Conservation (phyloP, 176 grass and related monocot species). For the Carex cristatella region DNA sequence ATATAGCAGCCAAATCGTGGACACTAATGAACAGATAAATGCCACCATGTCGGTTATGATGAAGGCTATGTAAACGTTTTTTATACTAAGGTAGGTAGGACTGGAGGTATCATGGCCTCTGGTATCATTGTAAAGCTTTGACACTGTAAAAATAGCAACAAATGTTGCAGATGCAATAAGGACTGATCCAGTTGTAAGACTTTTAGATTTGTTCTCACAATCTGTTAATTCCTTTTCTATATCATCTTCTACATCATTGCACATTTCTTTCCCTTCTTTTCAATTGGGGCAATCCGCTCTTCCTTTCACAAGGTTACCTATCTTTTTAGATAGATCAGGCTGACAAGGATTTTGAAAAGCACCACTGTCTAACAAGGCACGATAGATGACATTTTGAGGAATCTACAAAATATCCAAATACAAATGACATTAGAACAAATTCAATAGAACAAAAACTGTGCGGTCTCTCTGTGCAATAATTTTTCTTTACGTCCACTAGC, state of each 20-base stretch:
- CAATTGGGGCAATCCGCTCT: too few relatives aligned
- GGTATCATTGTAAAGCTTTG: neutral
- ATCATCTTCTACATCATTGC: neutral
- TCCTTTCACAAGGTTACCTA: too few relatives aligned
- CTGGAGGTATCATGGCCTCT: too few relatives aligned
- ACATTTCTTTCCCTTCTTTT: too few relatives aligned
- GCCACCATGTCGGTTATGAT: neutral
- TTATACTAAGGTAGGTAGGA: neutral
- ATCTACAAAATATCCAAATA: neutral
- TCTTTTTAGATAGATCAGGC: neutral
- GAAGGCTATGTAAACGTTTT: neutral
- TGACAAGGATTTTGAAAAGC: neutral
- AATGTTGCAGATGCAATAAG: conserved; percentile 20
- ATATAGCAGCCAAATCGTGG: neutral
- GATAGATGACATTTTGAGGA: neutral
- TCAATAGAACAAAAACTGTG: neutral
- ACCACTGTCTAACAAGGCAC: neutral
- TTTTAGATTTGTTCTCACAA: conserved; percentile 1
- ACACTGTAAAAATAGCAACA: conserved; percentile 12
- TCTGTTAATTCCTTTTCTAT: neutral
- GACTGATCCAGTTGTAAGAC: neutral
- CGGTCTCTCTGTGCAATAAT: neutral
- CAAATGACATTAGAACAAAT: neutral
- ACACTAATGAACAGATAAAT: neutral
- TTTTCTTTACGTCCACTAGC: neutral